These are phyloP conservation scores for Lactarius evosmus DNA, from an alignment of 768 basidiomycete genomes.

Conservation along the genomic window DNA sequence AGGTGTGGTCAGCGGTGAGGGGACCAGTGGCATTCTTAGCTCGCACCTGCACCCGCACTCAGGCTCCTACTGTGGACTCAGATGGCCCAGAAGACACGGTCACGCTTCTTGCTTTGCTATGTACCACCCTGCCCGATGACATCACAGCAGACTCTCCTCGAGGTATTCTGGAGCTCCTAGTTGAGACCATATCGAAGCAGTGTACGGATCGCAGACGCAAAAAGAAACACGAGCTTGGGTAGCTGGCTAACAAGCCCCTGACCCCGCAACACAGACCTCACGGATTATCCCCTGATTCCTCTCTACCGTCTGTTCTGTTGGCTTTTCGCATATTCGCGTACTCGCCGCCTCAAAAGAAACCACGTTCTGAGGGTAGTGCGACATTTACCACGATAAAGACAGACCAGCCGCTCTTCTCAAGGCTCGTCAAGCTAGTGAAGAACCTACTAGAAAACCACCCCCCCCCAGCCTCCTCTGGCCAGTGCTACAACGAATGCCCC, in stretches of 20 bases:
- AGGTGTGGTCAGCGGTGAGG: too few species aligned
- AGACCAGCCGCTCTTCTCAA: slow-evolving; percentile 3
- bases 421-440: slow-evolving; percentile 19
- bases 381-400: background rate
- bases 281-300: background rate
- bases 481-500: slow-evolving; percentile 22
- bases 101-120: slow-evolving; percentile 27
- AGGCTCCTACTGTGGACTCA: background rate
- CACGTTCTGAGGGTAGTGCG: slow-evolving; percentile 7
- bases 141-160: slow-evolving; percentile 24
- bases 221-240: slow-evolving; percentile 45
- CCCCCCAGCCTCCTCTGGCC: slow-evolving; percentile 17
- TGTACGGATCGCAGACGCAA: slow-evolving; percentile 43
- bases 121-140: slow-evolving; percentile 24
- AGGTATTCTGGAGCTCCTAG: slow-evolving; percentile 24
- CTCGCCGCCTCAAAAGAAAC: slow-evolving; percentile 10
- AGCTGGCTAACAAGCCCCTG: slow-evolving; percentile 48
- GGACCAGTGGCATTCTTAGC: too few species aligned
- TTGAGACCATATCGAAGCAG: slow-evolving; percentile 10
- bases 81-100: slow-evolving; percentile 24
- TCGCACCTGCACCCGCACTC: too few species aligned
- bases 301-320: background rate
- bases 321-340: background rate
- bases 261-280: slow-evolving; percentile 25
- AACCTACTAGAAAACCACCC: slow-evolving; percentile 26